Percentiles rank a stretch among this genome's conserved stretches.
phyloP scores from a whole-genome alignment of 306 rosid genomes.

The Corylus americana region DNA sequence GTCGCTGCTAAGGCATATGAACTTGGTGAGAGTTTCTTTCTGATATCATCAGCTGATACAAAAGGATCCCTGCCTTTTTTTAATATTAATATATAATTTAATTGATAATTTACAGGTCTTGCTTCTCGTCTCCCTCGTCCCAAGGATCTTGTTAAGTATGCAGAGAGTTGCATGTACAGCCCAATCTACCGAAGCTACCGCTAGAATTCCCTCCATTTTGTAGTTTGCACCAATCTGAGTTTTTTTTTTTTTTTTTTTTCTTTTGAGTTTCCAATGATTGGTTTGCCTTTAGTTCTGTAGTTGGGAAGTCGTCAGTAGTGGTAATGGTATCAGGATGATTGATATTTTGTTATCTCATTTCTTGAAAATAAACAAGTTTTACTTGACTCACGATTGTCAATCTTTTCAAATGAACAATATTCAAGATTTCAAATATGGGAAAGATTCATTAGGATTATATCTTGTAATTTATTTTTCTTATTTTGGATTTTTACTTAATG shows the following conservation, averaged over 20 bases:
- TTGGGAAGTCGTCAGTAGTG: background rate
- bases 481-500: no score
- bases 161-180: slow-evolving; percentile 98
- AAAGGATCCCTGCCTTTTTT: background rate
- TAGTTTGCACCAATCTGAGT: background rate
- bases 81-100: slow-evolving; percentile 15
- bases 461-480: no score
- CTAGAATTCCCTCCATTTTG: slow-evolving; percentile 32
- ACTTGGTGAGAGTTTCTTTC: slow-evolving; percentile 65
- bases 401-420: background rate
- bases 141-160: slow-evolving; percentile 83
- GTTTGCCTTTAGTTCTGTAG: background rate
- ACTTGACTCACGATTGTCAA: background rate
- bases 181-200: slow-evolving; percentile 79
- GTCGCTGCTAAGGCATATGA: slow-evolving; percentile 90
- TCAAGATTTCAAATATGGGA: background rate
- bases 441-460: background rate
- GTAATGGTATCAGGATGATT: background rate
- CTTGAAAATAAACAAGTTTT: background rate
- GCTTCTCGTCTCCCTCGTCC: slow-evolving; percentile 95
- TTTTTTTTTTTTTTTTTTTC: background rate
- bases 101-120: slow-evolving; percentile 57
- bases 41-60: background rate
- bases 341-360: background rate
- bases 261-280: background rate